Evolutionary conservation across 192 early-diverging fungal genomes (phyloP).

Genomic region (Rhizophagus sp.): DNA sequence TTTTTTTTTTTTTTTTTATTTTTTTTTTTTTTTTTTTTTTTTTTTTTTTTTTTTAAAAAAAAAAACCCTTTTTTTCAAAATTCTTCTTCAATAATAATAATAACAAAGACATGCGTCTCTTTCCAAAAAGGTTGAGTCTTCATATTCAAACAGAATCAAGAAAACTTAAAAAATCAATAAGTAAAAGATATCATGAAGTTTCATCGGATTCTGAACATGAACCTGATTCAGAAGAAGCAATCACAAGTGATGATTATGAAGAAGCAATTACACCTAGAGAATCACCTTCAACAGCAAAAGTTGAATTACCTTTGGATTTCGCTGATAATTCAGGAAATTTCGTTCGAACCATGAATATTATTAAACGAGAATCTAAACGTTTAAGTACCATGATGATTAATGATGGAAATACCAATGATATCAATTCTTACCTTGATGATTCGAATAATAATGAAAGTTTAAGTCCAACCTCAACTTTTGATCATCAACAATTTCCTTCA

Average conservation of each 20-base stretch:
- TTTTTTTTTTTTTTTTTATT: too few species aligned
- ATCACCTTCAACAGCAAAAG: background rate
- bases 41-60: too few species aligned
- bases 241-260: background rate
- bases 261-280: background rate
- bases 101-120: conserved; percentile 5
- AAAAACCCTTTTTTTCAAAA: too few species aligned
- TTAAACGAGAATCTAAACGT: background rate
- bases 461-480: background rate
- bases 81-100: too few species aligned
- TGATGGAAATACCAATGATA: background rate
- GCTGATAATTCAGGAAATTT: conserved; percentile 6
- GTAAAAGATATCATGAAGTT: background rate
- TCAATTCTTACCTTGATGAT: background rate
- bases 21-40: too few species aligned
- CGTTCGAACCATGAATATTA: background rate
- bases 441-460: background rate
- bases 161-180: background rate
- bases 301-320: background rate
- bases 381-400: background rate
- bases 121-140: conserved; percentile 7
- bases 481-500: background rate
- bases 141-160: background rate
- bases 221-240: background rate
- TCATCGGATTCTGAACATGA: background rate